Base-by-base conservation (phyloP, 257 asterid genomes). In the Verbascum thapsus region DNA sequence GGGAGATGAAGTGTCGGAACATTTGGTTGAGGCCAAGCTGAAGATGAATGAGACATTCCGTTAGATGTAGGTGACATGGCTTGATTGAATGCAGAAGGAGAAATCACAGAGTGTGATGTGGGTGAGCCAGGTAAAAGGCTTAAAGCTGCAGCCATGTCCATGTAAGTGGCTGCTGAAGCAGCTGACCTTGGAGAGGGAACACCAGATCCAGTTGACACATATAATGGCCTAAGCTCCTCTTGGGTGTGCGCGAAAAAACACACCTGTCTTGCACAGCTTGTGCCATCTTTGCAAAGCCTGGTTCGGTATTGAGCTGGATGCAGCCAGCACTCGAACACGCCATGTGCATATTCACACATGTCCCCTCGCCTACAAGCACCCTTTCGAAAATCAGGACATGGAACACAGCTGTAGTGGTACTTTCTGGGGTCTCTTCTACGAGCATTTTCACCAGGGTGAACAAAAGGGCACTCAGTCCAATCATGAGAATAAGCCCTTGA, bases 391-490 rank as follows among this genome's bases (percentile, higher is more conserved):
- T 92, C 97, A n/a, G 96, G 96, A 59, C 99, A 92, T 10, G 99
- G 97, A 20, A 92, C 97, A 63, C 99, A 92, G 78, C 99, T 92
- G 47, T 92, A 92, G 59, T 87, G 99, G 67, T 52, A 89, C 75
- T 92, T 92, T 54, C 97, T 74, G 1, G 97, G 99, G 71, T 92
- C 99, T 67, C 99, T 80, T 53, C 99, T 70, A 9, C 99, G 91
- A 3, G 99, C 99, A 58, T 89, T 92, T 66, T 92, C 99, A 9
- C 99, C 99, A 4, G 96, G 99, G 73, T 92, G 97, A 53, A 85
- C 97, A 57, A 92, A 92, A 8, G 97, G 99, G 48, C 99, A 92
- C 76, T 89, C 97, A 0, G 99, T 89, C 99, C 99, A 92, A 64
- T 92, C 99, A 60, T 92, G 99, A 58, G 99, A 90, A 61, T 92